Percentiles rank a stretch among this genome's conserved stretches.
phyloP scores from a whole-genome alignment of 2,329 filamentous ascomycete species.

The Sclerotinia minor region DNA sequence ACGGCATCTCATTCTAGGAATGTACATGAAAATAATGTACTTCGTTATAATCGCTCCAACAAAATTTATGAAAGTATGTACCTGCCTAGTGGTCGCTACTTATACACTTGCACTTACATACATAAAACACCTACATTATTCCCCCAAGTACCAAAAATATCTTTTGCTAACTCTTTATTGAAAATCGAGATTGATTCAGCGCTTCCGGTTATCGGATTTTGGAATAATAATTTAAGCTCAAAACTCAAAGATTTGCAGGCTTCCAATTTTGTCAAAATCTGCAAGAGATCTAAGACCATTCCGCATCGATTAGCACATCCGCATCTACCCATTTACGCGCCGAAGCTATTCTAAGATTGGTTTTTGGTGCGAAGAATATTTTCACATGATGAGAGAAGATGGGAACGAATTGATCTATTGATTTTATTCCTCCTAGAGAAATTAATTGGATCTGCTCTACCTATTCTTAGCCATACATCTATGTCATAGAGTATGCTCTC shows the following conservation, averaged over 20 bases:
- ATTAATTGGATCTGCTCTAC: not conserved
- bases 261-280: constrained; percentile 9
- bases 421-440: not conserved
- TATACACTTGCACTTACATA: not conserved
- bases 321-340: constrained; percentile 18
- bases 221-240: not conserved
- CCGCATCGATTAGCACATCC: constrained; percentile 2
- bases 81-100: not conserved
- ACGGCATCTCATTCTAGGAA: constrained; percentile 15
- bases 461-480: not conserved
- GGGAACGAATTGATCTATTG: not conserved
- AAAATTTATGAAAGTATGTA: not conserved
- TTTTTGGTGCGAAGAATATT: not conserved
- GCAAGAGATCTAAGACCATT: constrained; percentile 22
- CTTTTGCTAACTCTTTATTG: not conserved
- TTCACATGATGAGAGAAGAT: not conserved
- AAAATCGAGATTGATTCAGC: not conserved
- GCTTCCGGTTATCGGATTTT: constrained; percentile 9
- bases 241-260: not conserved
- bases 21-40: not conserved
- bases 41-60: not conserved
- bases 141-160: not conserved
- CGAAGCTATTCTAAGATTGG: constrained; percentile 9
- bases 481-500: not conserved
- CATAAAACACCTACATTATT: too few relatives aligned